These are phyloP conservation scores for Apiospora sp. DNA, from an alignment of 2,329 filamentous ascomycete species.

Conservation along the genomic window DNA sequence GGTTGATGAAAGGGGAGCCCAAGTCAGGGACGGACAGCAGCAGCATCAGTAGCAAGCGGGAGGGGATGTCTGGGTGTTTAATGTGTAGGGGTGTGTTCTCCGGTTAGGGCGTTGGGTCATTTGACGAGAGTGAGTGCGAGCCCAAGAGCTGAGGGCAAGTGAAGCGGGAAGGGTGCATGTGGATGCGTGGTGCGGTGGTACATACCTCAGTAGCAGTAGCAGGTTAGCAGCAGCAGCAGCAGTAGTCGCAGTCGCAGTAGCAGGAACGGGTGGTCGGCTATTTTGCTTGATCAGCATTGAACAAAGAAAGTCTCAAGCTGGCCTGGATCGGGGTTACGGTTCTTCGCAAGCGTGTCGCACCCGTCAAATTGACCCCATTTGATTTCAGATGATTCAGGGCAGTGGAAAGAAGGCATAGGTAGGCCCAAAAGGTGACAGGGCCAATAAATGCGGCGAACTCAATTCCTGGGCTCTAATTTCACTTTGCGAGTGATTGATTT, in stretches of 20 bases:
- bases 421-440: neutral
- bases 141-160: neutral
- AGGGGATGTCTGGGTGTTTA: neutral
- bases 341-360: neutral
- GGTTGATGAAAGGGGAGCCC: slow-evolving; percentile 2
- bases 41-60: neutral
- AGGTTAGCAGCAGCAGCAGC: neutral
- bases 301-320: slow-evolving; percentile 17
- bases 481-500: neutral
- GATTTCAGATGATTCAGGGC: slow-evolving; percentile 15
- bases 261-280: neutral
- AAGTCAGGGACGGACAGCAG: neutral
- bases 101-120: neutral
- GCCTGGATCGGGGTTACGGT: neutral
- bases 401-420: neutral
- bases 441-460: neutral
- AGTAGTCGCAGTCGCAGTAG: neutral
- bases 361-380: neutral
- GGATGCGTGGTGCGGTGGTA: neutral
- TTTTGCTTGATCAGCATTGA: neutral
- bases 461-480: neutral
- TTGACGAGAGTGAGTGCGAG: neutral
- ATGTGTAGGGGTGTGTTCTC: neutral
- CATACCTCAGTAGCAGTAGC: neutral
- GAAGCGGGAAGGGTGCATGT: neutral